Evolutionary conservation across 805 yeast genomes (phyloP), one percentile per base, ranked within the genome.

Genomic region (Scheffersomyces lignosus): DNA sequence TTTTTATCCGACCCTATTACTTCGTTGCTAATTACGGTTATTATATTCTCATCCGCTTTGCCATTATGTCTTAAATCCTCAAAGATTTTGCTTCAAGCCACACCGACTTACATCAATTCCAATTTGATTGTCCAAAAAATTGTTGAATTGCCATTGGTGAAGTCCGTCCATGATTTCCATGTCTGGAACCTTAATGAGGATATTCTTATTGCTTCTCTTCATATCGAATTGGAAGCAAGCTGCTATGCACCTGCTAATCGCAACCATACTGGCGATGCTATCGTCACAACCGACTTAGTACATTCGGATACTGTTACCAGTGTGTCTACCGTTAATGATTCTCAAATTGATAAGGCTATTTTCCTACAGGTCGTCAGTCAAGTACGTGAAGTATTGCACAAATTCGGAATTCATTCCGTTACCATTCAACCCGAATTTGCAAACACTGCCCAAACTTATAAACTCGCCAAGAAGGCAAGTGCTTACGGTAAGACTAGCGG

Each of bases 351-450:
- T 48, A 60, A 59, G 43, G 43, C 41, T 18, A 56, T 49, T 17
- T 93, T 88, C 58, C 62, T 83, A 38, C 61, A 65, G n/a, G 75
- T 86, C 34, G 95, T 95, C 6, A 71, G 80, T 33, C 75, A 77
- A 39, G 91, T 91, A 36, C 79, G 93, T 60, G 77, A 77, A 35
- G 81, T 89, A 31, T 73, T 91, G 52, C 96, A 87, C 52, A 80
- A 75, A 18, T 83, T 82, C 55, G 96, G 96, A 30, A 82, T 91
- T 43, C 95, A 90, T 54, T 84, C 93, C 25, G 96, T 91, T 14
- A 91, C 99, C 1, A 90, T 93, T 34, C 99, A 91, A 64, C 99
- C 99, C 0, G 99, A 91, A 65, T 93, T 91, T 52, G 58, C 63
- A 30, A 36, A 31, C 38, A 41, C 40, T 34, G 33, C 26, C 12